Evolutionary conservation across 192 early-diverging fungal genomes (phyloP).

Genomic region (Entomortierella parvispora): DNA sequence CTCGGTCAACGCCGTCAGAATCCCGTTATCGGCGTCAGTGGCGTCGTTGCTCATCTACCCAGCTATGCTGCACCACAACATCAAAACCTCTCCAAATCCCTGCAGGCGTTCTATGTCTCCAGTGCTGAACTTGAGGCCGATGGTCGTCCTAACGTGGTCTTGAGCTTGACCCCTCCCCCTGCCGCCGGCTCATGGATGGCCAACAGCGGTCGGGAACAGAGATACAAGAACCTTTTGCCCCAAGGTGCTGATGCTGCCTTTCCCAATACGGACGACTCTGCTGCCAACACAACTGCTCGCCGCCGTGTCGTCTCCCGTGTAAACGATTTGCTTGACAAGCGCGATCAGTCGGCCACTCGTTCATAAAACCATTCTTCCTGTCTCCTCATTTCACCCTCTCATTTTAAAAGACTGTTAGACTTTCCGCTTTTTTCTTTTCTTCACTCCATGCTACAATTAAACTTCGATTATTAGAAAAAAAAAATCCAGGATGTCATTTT

Average conservation of each 20-base stretch:
- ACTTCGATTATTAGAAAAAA: background rate
- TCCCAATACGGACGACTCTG: background rate
- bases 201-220: background rate
- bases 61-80: conserved; percentile 46
- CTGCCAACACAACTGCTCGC: background rate
- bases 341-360: conserved; percentile 29
- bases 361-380: background rate
- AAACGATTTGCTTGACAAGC: conserved; percentile 25
- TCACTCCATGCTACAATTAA: background rate
- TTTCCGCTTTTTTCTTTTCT: background rate
- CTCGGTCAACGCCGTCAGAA: conserved; percentile 52
- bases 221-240: conserved; percentile 11
- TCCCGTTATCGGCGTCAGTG: conserved; percentile 72
- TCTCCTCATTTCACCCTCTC: background rate
- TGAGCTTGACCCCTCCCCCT: conserved; percentile 23
- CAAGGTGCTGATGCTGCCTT: conserved; percentile 7
- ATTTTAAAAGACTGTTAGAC: background rate
- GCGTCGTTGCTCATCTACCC: conserved; percentile 66
- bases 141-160: conserved; percentile 56
- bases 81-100: conserved; percentile 55
- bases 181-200: conserved; percentile 15
- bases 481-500: too few species aligned
- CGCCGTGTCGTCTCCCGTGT: conserved; percentile 39
- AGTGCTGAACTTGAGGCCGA: conserved; percentile 62
- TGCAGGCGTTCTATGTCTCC: conserved; percentile 68